Evolutionary conservation across 2,329 filamentous ascomycete species (phyloP).

Genomic region (Paecilomyces formosus): DNA sequence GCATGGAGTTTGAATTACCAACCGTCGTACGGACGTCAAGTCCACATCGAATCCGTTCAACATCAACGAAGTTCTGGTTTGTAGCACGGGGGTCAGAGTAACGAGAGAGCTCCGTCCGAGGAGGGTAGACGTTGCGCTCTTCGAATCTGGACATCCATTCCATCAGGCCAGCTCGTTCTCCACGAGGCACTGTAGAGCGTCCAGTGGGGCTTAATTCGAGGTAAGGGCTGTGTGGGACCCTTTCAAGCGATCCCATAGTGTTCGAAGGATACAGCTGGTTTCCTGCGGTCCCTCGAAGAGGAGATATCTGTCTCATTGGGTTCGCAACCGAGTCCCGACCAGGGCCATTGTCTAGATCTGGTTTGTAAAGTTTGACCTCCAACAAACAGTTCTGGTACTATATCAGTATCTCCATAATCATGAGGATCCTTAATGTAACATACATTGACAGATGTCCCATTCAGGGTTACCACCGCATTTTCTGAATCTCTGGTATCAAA

Average conservation of each 20-base stretch:
- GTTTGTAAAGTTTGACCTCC: slow-evolving; percentile 21
- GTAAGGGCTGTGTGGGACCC: slow-evolving; percentile 12
- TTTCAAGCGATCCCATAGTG: slow-evolving; percentile 4
- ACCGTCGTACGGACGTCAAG: slow-evolving; percentile 70
- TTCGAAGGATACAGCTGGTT: slow-evolving; percentile 9
- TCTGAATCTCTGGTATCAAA: slow-evolving; percentile 30
- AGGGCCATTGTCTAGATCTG: slow-evolving; percentile 17
- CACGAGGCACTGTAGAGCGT: slow-evolving; percentile 30
- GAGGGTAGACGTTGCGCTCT: slow-evolving; percentile 19
- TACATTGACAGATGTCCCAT: slow-evolving; percentile 29
- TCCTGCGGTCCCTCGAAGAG: slow-evolving; percentile 10
- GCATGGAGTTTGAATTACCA: slow-evolving; percentile 22
- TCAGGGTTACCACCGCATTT: slow-evolving; percentile 26
- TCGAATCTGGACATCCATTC: slow-evolving; percentile 24
- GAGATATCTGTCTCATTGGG: slow-evolving; percentile 9
- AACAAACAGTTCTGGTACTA: slow-evolving; percentile 20
- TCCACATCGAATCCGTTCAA: slow-evolving; percentile 45
- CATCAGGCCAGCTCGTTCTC: slow-evolving; percentile 23
- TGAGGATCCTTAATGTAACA: slow-evolving; percentile 4
- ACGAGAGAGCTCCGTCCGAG: slow-evolving; percentile 18
- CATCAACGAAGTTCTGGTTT: slow-evolving; percentile 39
- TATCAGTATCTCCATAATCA: slow-evolving; percentile 1
- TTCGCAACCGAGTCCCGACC: slow-evolving; percentile 8
- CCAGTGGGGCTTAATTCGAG: slow-evolving; percentile 32
- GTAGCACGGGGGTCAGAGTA: slow-evolving; percentile 21